Base-by-base conservation (phyloP, 1,139 yeast genomes). In the Taphrina populina region DNA sequence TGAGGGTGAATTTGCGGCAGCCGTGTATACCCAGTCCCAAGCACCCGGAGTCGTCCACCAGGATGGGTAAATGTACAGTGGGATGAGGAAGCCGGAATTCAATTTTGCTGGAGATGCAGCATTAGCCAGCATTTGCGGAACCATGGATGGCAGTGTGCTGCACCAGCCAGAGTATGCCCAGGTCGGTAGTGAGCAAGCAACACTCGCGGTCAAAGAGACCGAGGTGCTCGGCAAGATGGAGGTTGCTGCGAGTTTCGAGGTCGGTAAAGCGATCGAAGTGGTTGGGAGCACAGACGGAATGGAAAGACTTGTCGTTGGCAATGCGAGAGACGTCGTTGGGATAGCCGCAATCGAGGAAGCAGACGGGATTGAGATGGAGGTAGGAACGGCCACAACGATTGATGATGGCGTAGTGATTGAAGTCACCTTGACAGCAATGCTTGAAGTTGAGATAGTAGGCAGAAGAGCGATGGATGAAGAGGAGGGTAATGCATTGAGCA, bases 91-190 rank as follows among this genome's bases (percentile, higher is more conserved):
- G 7, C 41, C 41, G 7, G 15, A 6, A 7, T 6, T 5, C 7
- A 36, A 7, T 6, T 7, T 5, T 13, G 10, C 23, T 5, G 41
- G 41, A 15, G 8, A 17, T 8, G 23, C 23, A 19, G 23, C 41
- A 36, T 11, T 13, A 5, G 41, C 24, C 24, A 15, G 5, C 17
- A 43, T 43, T 10, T 43, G 35, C 7, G 33, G 26, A 8, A 43
- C 36, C 35, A 43, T 30, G 7, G 47, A 20, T 6, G 26, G 36
- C 35, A 30, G 26, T 6, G 33, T 43, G 13, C 23, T 23, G 43
- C 47, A 43, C 47, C 47, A 43, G 26, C 27, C 37, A 17, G 47
- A 26, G 47, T 23, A 43, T 29, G 47, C 47, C 47, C 47, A 43
- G 17, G 19, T 17, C 6, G 47, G 47, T 7, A 43, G 36, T 8